Base-by-base conservation (phyloP, 345 rosid genomes). In the Eucalyptus leucophloia region DNA sequence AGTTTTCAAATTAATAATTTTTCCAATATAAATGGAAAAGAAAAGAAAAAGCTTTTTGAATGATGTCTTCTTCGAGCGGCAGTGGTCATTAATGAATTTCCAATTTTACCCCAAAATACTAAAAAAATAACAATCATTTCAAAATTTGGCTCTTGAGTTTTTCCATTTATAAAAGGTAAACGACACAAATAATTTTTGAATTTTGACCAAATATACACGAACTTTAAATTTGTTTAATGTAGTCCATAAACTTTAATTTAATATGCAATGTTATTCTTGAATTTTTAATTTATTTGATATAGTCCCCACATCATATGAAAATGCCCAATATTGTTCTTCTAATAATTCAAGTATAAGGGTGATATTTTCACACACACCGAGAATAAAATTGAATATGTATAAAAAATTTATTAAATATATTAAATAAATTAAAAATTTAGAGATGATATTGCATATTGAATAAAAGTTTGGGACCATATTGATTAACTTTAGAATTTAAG, bases 191-290 rank as follows among this genome's bases (percentile, higher is more conserved):
- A 4, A 4, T 56, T 56, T 5, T 2, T 9, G 2, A 56, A 24
- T 10, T 56, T 56, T 10, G 7, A 56, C 11, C 3, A 7, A 24
- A 24, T 24, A 5, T 24, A 10, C 12, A 56, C 1, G 1, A 56
- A 56, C 0, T 56, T 24, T 24, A 56, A 23, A 56, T 56, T 56
- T 56, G 11, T 56, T 56, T 0, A 56, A 24, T 24, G 13, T 9
- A 2, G 3, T 24, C 1, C 3, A 56, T 56, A 28, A 24, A 56
- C 6, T 56, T 56, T 56, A 24, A 56, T 56, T 56, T 1, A 56
- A 56, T 56, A 56, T 56, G 1, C 1, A 24, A 56, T 56, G 0
- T 11, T 26, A 56, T 56, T 3, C 0, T 5, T 24, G 13, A 24
- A 24, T 11, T 56, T 56, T 56, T 56, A 56, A 24, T 56, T 56